phyloP scores from a whole-genome alignment of 768 basidiomycete species.

The Tephrocybe sp. region DNA sequence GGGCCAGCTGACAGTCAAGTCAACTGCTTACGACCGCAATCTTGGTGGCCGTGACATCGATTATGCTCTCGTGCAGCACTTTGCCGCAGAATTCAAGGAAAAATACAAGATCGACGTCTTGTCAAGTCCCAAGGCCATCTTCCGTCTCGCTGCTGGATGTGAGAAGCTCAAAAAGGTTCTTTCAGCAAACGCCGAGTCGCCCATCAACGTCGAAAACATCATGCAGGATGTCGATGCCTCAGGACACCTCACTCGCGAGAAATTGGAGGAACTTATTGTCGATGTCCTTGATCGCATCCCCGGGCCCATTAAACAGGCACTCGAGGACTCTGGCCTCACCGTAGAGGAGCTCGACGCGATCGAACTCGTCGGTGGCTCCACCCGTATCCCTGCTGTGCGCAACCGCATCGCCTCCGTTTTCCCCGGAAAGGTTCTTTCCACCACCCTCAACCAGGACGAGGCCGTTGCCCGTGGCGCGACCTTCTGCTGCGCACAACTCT shows the following conservation, averaged over 20 bases:
- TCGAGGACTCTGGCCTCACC: constrained; percentile 76
- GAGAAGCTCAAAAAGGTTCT: constrained; percentile 96
- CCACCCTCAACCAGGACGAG: constrained; percentile 97
- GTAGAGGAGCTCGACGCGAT: constrained; percentile 85
- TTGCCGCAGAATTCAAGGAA: constrained; percentile 87
- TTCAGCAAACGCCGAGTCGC: constrained; percentile 88
- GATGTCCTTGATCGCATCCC: constrained; percentile 76
- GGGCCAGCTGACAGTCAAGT: constrained; percentile 84
- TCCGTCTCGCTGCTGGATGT: constrained; percentile 85
- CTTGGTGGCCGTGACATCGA: constrained; percentile 98
- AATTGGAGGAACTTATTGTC: constrained; percentile 75
- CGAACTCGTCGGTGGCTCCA: constrained; percentile 92
- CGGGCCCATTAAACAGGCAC: constrained; percentile 71
- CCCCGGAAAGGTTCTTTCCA: constrained; percentile 77
- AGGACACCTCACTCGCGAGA: constrained; percentile 79
- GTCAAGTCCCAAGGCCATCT: constrained; percentile 85
- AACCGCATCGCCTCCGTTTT: constrained; percentile 82
- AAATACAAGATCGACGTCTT: constrained; percentile 98
- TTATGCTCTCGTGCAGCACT: constrained; percentile 84
- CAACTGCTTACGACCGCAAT: constrained; percentile 87
- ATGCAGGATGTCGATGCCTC: constrained; percentile 94
- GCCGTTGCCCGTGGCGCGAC: constrained; percentile 95
- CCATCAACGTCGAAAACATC: constrained; percentile 92
- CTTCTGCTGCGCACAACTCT: constrained; percentile 95
- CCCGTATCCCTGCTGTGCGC: constrained; percentile 92